A percentile compares a stretch with the other conserved stretches of the same genome.
These are phyloP conservation scores for Aspergillus sp. DNA, from an alignment of 2,329 filamentous ascomycete genomes.

Conservation along the genomic window DNA sequence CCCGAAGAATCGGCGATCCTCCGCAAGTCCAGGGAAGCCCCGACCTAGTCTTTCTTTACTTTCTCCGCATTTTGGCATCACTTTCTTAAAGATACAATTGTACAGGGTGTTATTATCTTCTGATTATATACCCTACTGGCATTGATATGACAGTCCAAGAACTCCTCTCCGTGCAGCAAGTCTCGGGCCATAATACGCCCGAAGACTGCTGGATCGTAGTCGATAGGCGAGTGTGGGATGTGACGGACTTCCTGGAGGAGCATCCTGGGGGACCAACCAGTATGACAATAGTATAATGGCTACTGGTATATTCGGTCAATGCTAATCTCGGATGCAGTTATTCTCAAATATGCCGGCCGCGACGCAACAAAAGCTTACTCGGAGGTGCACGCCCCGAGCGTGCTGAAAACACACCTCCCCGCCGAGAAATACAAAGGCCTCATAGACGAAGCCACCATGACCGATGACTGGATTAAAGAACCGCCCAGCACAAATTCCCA, in stretches of 20 bases:
- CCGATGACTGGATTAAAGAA: slow-evolving; percentile 41
- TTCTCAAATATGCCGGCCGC: slow-evolving; percentile 39
- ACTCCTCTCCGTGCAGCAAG: slow-evolving; percentile 35
- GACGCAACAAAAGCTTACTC: slow-evolving; percentile 41
- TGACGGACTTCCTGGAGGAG: slow-evolving; percentile 57
- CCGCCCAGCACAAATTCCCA: slow-evolving; percentile 25
- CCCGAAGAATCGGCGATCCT: too few relatives aligned
- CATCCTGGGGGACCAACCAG: slow-evolving; percentile 54
- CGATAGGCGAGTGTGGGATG: slow-evolving; percentile 58
- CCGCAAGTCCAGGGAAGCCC: too few relatives aligned
- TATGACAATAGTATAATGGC: slow-evolving; percentile 16
- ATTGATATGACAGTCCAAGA: slow-evolving; percentile 13
- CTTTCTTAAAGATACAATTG: too few relatives aligned
- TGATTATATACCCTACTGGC: too few relatives aligned
- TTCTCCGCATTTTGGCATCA: slow-evolving; percentile 7
- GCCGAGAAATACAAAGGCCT: slow-evolving; percentile 42
- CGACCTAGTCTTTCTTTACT: not conserved
- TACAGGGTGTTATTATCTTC: too few relatives aligned
- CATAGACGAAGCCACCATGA: slow-evolving; percentile 43
- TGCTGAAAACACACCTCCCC: slow-evolving; percentile 38
- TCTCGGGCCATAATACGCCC: slow-evolving; percentile 42
- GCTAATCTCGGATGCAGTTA: slow-evolving; percentile 22
- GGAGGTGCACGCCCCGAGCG: slow-evolving; percentile 40
- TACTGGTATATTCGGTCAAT: too few relatives aligned
- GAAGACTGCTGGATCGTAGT: slow-evolving; percentile 60